Base-by-base conservation (phyloP, 2,329 filamentous ascomycete genomes). In the Botrytis pseudocinerea region DNA sequence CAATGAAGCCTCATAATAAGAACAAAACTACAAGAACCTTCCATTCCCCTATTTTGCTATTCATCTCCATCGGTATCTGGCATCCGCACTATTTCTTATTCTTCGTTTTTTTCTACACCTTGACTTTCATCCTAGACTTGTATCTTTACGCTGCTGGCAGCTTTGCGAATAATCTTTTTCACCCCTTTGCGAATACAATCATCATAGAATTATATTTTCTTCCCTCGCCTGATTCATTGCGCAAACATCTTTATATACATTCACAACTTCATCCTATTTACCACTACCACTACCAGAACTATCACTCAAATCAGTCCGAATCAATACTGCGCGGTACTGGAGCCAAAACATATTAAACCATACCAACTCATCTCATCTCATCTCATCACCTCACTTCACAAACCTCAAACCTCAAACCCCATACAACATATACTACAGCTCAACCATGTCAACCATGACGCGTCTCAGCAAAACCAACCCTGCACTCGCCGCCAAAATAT, bases 401-500 rank as follows among this genome's bases (percentile, higher is more conserved):
- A 60, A 44, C 40, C 25, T n/a, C 25, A 59, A 70, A 38, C 5
- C 57, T 51, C 35, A 59, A 70, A 48, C 54, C 51, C 40, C n/a
- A 57, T 57, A 38, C 28, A 40, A 70, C 14, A 54, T 18, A 48
- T 38, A 22, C 51, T 1, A 28, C n/a, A 57, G 32, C 14, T 28
- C 28, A 54, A 69, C 7, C 38, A 68, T 68, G 63, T 71, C 68
- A 32, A 40, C n/a, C 59, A 60, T 51, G 3, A 35, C 42, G 12
- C 71, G 65, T 16, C 48, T 70, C 57, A 44, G 28, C 14, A 22
- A 59, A 57, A 81, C 79, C 74, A 86, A 86, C 81, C 86, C 87
- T 0, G 85, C 82, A 10, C 86, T 94, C 75, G 83, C 84, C 14
- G 81, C 84, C 75, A 93, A 93, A 79, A 85, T 94, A 73, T 79